A percentile compares a stretch with the other conserved stretches of the same genome.
phyloP scores from a whole-genome alignment of 306 rosid genomes.

The Dalbergia cochinchinensis region DNA sequence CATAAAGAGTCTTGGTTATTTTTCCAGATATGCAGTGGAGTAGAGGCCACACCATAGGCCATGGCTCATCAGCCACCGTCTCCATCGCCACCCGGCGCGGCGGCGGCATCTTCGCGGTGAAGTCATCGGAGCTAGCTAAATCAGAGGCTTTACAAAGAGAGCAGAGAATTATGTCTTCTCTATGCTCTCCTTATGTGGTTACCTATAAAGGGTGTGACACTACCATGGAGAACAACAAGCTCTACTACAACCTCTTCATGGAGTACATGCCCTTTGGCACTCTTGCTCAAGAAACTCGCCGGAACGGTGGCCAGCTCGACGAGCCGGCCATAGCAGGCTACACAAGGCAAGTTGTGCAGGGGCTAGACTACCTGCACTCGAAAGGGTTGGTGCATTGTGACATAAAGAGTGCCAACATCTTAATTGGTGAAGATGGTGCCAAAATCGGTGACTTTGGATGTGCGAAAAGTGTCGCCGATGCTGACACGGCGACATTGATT shows the following conservation, averaged over 20 bases:
- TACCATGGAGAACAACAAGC: constrained; percentile 59
- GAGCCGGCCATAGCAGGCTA: constrained; percentile 53
- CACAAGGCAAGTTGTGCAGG: constrained; percentile 58
- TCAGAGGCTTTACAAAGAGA: constrained; percentile 70
- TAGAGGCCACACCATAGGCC: constrained; percentile 76
- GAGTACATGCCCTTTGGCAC: constrained; percentile 74
- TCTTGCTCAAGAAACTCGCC: constrained; percentile 48
- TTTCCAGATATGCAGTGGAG: constrained; percentile 71
- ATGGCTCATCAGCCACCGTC: constrained; percentile 85
- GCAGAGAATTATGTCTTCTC: constrained; percentile 65
- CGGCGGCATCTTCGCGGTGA: constrained; percentile 64
- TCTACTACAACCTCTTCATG: constrained; percentile 76
- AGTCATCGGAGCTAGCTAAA: constrained; percentile 65
- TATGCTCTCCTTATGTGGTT: constrained; percentile 66
- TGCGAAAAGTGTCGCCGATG: constrained; percentile 53
- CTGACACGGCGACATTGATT: constrained; percentile 6
- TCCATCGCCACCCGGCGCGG: constrained; percentile 54
- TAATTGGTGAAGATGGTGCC: constrained; percentile 64
- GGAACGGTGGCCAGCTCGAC: constrained; percentile 51
- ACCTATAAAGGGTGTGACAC: constrained; percentile 69
- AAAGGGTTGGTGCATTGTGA: constrained; percentile 87
- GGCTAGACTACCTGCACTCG: constrained; percentile 77
- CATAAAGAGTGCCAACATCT: constrained; percentile 78
- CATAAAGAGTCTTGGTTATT: background rate
- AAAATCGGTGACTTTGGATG: constrained; percentile 92